These are phyloP conservation scores for Vitis amurensis DNA, from an alignment of 164 flowering plant species.

Conservation along the genomic window DNA sequence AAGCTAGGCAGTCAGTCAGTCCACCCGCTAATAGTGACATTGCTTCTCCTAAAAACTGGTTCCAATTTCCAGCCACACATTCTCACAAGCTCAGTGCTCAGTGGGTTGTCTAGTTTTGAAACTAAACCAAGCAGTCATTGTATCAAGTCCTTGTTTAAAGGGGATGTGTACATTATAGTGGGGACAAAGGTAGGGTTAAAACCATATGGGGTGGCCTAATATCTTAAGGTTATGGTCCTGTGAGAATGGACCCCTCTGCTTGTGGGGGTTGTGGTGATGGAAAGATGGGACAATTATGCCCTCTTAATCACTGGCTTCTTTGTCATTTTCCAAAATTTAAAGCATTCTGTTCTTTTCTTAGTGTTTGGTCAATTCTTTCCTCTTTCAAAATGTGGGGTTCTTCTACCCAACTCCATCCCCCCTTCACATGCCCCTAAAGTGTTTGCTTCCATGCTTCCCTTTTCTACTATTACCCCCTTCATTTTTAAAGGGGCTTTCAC, in stretches of 20 bases:
- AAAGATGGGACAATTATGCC: constrained; percentile 31
- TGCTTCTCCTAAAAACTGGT: too few relatives aligned
- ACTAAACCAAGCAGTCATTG: not conserved
- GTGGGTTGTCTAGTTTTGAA: not conserved
- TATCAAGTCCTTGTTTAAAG: not conserved
- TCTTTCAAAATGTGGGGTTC: not conserved
- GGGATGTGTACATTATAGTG: not conserved
- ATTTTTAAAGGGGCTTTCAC: too few relatives aligned
- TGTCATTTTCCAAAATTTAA: constrained; percentile 30
- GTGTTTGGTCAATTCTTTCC: constrained; percentile 29
- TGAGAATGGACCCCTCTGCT: not conserved
- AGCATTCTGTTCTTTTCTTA: constrained; percentile 26
- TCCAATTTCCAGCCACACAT: too few relatives aligned
- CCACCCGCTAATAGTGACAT: too few relatives aligned
- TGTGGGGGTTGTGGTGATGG: constrained; percentile 9
- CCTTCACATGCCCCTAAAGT: too few relatives aligned
- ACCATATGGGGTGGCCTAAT: not conserved
- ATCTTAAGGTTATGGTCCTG: constrained; percentile 10
- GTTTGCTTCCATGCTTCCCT: not conserved
- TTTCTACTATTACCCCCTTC: not conserved
- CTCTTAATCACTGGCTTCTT: constrained; percentile 20
- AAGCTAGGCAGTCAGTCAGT: too few relatives aligned
- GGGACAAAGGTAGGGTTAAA: constrained; percentile 14
- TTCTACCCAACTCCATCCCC: too few relatives aligned
- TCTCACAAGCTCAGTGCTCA: not conserved